These are phyloP conservation scores for Prunus mongolica DNA, from an alignment of 306 rosid species.

Conservation along the genomic window DNA sequence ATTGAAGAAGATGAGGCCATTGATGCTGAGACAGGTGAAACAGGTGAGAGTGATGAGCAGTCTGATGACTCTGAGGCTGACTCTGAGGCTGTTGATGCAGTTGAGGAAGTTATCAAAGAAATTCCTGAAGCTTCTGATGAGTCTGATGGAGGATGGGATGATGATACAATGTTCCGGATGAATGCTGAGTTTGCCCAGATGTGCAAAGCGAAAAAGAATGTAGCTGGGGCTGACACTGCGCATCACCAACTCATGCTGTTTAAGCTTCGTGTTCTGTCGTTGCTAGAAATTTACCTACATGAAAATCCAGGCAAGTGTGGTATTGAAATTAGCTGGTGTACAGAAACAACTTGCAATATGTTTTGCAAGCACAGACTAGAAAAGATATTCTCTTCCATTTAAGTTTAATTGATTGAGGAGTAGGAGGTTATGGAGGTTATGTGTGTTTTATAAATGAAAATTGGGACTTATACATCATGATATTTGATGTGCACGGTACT, in stretches of 20 bases:
- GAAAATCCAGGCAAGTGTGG: constrained; percentile 76
- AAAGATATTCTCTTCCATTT: not conserved
- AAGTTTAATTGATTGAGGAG: not conserved
- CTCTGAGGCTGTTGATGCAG: constrained; percentile 62
- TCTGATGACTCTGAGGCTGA: constrained; percentile 50
- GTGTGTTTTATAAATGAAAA: not conserved
- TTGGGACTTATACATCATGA: not conserved
- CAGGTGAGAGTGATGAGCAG: constrained; percentile 79
- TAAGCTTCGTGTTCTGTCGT: constrained; percentile 84
- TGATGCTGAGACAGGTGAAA: constrained; percentile 72
- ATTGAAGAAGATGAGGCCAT: constrained; percentile 78
- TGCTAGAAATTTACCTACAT: constrained; percentile 88
- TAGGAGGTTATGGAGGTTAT: too few relatives aligned
- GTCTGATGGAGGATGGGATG: constrained; percentile 97
- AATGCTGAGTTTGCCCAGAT: constrained; percentile 82
- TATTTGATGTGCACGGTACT: not conserved
- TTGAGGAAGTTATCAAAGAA: constrained; percentile 45
- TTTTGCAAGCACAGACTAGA: not conserved
- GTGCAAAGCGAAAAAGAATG: constrained; percentile 73
- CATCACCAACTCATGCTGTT: constrained; percentile 86
- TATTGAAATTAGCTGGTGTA: not conserved
- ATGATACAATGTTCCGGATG: constrained; percentile 95
- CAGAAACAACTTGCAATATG: not conserved
- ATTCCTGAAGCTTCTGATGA: constrained; percentile 67
- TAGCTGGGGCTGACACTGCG: constrained; percentile 76